Percentiles rank a stretch among this genome's conserved stretches.
These are phyloP conservation scores for Cercospora nicotianae DNA, from an alignment of 2,329 filamentous ascomycete species.

Conservation along the genomic window DNA sequence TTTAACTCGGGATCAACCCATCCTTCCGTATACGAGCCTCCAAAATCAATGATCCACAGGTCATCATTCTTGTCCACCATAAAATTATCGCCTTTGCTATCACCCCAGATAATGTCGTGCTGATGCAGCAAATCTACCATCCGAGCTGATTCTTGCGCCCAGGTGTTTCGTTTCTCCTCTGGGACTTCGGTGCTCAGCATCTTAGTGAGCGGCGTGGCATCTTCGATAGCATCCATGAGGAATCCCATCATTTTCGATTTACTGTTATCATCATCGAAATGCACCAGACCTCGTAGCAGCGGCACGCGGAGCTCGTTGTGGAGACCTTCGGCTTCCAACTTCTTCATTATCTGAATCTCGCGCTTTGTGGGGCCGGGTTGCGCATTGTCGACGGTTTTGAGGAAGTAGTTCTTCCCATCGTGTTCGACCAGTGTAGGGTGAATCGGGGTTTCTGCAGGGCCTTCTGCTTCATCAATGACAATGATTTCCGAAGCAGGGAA, in stretches of 20 bases:
- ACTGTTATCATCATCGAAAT: slow-evolving; percentile 21
- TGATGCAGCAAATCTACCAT: slow-evolving; percentile 39
- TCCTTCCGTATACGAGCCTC: slow-evolving; percentile 41
- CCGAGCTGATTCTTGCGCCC: slow-evolving; percentile 35
- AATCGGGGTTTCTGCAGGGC: slow-evolving; percentile 31
- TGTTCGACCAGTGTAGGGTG: slow-evolving; percentile 31
- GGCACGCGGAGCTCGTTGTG: slow-evolving; percentile 36
- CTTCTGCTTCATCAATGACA: slow-evolving; percentile 27
- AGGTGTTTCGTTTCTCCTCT: slow-evolving; percentile 35
- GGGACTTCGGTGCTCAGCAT: slow-evolving; percentile 36
- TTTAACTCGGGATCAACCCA: slow-evolving; percentile 41
- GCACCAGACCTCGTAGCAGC: slow-evolving; percentile 35
- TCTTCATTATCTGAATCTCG: slow-evolving; percentile 36
- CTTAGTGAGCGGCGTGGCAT: slow-evolving; percentile 36
- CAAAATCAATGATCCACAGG: slow-evolving; percentile 45
- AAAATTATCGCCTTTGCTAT: slow-evolving; percentile 45
- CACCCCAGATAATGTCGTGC: slow-evolving; percentile 41
- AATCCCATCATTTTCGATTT: slow-evolving; percentile 37
- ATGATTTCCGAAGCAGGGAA: slow-evolving; percentile 31
- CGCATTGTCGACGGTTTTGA: slow-evolving; percentile 38
- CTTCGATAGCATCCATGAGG: slow-evolving; percentile 36
- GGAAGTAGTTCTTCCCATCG: slow-evolving; percentile 31
- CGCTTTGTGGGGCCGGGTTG: slow-evolving; percentile 39
- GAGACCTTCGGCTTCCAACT: slow-evolving; percentile 33
- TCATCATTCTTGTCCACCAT: slow-evolving; percentile 40